Evolutionary conservation across 352 stramenopile genomes (phyloP).

Genomic region (Phytophthora vignae): DNA sequence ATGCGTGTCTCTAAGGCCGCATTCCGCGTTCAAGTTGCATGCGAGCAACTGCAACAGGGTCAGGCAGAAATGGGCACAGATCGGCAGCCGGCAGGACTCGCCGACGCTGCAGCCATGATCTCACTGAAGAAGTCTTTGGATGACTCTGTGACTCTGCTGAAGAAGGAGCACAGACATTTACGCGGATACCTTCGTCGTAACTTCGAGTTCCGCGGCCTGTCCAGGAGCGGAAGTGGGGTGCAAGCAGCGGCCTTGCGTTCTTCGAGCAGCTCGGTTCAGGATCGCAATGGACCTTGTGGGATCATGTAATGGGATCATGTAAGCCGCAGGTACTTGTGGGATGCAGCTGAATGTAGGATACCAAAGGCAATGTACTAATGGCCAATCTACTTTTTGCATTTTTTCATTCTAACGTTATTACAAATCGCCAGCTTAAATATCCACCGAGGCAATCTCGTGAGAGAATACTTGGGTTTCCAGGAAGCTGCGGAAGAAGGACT

Average conservation of each 20-base stretch:
- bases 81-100: slow-evolving; percentile 25
- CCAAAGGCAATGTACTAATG: slow-evolving; percentile 28
- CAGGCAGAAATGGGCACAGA: slow-evolving; percentile 38
- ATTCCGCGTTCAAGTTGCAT: slow-evolving; percentile 82
- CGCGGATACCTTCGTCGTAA: slow-evolving; percentile 83
- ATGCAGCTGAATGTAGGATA: slow-evolving; percentile 35
- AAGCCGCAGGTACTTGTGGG: not conserved
- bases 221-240: slow-evolving; percentile 31
- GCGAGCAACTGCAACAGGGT: slow-evolving; percentile 65
- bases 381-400: slow-evolving; percentile 34
- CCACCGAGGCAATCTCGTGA: slow-evolving; percentile 80
- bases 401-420: slow-evolving; percentile 15
- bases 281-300: slow-evolving; percentile 38
- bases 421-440: slow-evolving; percentile 35
- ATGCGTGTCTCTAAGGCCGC: slow-evolving; percentile 82
- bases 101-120: slow-evolving; percentile 27
- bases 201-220: slow-evolving; percentile 67
- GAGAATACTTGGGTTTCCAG: slow-evolving; percentile 90
- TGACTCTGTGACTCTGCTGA: slow-evolving; percentile 43
- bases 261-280: slow-evolving; percentile 20
- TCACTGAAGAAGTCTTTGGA: slow-evolving; percentile 39
- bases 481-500: slow-evolving; percentile 80
- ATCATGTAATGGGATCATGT: slow-evolving; percentile 33
- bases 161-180: slow-evolving; percentile 72
- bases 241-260: slow-evolving; percentile 16